Base-by-base conservation (phyloP, 352 stramenopile species). In the Hyphochytrium catenoides region DNA sequence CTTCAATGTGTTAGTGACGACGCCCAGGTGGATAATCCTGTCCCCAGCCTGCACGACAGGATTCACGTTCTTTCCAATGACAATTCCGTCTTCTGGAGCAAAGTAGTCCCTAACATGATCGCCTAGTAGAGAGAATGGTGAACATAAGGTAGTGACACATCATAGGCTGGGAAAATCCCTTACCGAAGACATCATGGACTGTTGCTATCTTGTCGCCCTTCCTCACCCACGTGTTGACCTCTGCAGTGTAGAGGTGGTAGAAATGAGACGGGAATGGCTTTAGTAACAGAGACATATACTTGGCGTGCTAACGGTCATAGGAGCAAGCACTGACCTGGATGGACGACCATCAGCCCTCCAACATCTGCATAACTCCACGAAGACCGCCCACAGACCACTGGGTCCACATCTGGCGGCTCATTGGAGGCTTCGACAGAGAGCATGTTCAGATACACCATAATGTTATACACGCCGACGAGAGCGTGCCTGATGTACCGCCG, bases 1-100 rank as follows among this genome's bases (percentile, higher is more conserved):
- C 8, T 22, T 22, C 11, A 43, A 22, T 14, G 18, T 14, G 18
- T 31, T 28, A 22, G 32, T 34, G 8, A 43, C 41, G 29, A 46
- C 28, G 31, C 44, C 44, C 12, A 50, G 22, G 39, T 50, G 44
- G 7, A 50, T 27, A 21, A 50, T 43, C 18, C 44, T 38, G 35
- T 50, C 44, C n/a, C 44, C 44, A 4, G 40, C 14, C 19, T 23
- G 12, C 17, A 32, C 41, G 18, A 50, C 41, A 0, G 44, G 44
- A 19, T 50, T 50, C 31, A 40, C 33, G 15, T 19, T 38, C 40
- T 50, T 50, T 21, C 44, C 44, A 12, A 50, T 33, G n/a, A 48
- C 39, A 26, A 50, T 48, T 9, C 25, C 44, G 26, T 50, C 44
- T 8, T 16, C 12, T 4, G 44, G 44, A 8, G 44, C 44, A 9